Percentiles rank a stretch among this genome's conserved stretches.
Evolutionary conservation across 257 asterid genomes (phyloP).

Genomic region (Solanum arcanum): DNA sequence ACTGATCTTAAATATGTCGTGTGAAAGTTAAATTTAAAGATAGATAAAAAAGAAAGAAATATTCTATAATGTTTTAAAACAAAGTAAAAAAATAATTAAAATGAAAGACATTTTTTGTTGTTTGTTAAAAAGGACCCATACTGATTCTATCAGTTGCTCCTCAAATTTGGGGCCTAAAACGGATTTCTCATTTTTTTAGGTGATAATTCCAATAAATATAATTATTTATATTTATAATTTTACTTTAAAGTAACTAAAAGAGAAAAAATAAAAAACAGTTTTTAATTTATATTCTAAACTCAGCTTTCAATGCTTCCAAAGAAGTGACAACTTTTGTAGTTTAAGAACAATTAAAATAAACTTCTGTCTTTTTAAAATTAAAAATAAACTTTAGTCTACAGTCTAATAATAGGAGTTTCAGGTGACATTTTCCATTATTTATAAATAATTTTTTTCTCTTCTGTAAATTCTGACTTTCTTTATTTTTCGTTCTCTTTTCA

Average conservation of each 20-base stretch:
- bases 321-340: background rate
- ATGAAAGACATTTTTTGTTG: background rate
- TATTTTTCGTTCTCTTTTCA: background rate
- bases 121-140: background rate
- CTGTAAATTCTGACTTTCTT: background rate
- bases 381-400: background rate
- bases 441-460: too few relatives aligned
- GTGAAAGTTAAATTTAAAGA: background rate
- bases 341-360: background rate
- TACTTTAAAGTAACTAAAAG: too few relatives aligned
- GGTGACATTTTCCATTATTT: background rate
- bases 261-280: fast-evolving
- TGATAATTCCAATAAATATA: too few relatives aligned
- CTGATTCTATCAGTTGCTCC: too few relatives aligned
- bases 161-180: background rate
- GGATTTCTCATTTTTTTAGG: too few relatives aligned
- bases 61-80: too few relatives aligned
- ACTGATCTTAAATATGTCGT: too few relatives aligned
- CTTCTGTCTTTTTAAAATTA: too few relatives aligned
- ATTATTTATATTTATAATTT: too few relatives aligned
- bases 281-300: too few relatives aligned
- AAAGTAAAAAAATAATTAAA: too few relatives aligned
- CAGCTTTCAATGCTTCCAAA: background rate
- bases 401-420: background rate
- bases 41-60: background rate